phyloP scores from a whole-genome alignment of 2,329 filamentous ascomycete genomes.

The Rutstroemia sp. region DNA sequence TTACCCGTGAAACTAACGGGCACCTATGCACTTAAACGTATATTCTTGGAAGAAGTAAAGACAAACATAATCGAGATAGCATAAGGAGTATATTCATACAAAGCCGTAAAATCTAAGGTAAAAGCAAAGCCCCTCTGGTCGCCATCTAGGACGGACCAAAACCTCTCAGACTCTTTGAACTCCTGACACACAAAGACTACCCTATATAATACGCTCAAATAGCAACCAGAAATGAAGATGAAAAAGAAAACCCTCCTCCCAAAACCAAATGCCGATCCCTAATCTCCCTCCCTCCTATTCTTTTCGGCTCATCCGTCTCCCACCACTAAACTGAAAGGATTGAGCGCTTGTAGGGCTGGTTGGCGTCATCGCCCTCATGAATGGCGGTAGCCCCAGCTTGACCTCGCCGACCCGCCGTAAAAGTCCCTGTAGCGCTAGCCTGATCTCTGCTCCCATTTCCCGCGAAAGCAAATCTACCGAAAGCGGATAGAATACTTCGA shows the following conservation, averaged over 20 bases:
- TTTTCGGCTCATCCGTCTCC: constrained; percentile 14
- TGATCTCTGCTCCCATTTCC: constrained; percentile 73
- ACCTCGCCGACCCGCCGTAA: constrained; percentile 79
- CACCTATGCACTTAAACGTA: no score
- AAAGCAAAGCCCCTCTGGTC: constrained; percentile 5
- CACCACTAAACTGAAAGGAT: constrained; percentile 14
- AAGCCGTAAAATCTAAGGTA: background rate
- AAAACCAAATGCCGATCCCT: no score
- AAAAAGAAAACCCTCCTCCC: background rate
- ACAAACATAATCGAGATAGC: no score
- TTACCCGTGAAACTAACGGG: no score
- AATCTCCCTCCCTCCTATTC: background rate
- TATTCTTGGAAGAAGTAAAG: no score
- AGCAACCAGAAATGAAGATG: background rate
- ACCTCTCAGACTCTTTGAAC: constrained; percentile 1
- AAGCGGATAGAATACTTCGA: constrained; percentile 79
- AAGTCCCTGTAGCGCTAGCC: constrained; percentile 68
- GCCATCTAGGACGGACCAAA: background rate
- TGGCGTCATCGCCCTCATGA: constrained; percentile 12
- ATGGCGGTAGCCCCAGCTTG: constrained; percentile 38
- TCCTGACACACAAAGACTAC: background rate
- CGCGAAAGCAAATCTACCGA: constrained; percentile 74
- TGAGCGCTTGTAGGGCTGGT: constrained; percentile 18
- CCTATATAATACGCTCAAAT: constrained; percentile 9
- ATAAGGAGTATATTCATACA: constrained; percentile 7